Evolutionary conservation across 2,329 filamentous ascomycete genomes (phyloP).

Genomic region (Diaporthe eres): DNA sequence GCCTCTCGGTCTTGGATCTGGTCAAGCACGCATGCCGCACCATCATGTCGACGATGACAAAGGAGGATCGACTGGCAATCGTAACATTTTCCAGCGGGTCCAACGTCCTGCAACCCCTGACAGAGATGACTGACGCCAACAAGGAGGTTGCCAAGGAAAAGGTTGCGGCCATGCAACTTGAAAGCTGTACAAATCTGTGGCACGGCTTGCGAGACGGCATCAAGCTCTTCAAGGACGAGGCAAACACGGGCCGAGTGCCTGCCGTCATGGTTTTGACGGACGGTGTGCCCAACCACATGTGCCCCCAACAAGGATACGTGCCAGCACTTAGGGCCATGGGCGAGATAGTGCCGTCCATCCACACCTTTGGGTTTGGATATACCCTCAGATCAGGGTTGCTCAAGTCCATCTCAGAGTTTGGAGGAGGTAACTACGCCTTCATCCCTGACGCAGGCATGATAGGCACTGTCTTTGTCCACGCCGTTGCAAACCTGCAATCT

Average conservation of each 20-base stretch:
- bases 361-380: slow-evolving; percentile 70
- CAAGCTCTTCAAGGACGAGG: slow-evolving; percentile 57
- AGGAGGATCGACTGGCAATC: slow-evolving; percentile 69
- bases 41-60: slow-evolving; percentile 67
- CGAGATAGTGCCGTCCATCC: slow-evolving; percentile 59
- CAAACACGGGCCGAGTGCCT: slow-evolving; percentile 57
- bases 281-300: slow-evolving; percentile 68
- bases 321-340: slow-evolving; percentile 63
- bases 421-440: slow-evolving; percentile 71
- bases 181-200: slow-evolving; percentile 69
- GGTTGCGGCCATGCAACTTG: slow-evolving; percentile 58
- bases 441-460: slow-evolving; percentile 75
- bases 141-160: slow-evolving; percentile 59
- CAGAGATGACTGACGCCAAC: slow-evolving; percentile 60
- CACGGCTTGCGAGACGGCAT: slow-evolving; percentile 67
- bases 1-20: slow-evolving; percentile 70
- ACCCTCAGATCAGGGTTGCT: slow-evolving; percentile 65
- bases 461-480: slow-evolving; percentile 73
- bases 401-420: slow-evolving; percentile 71
- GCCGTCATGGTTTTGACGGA: slow-evolving; percentile 69
- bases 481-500: slow-evolving; percentile 72
- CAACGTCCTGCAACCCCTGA: slow-evolving; percentile 61
- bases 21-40: slow-evolving; percentile 72
- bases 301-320: slow-evolving; percentile 67
- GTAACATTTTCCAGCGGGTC: slow-evolving; percentile 65